A percentile compares a stretch with the other conserved stretches of the same genome.
These are phyloP conservation scores for Globisporangium emineosum DNA, from an alignment of 352 stramenopile genomes.

Conservation along the genomic window DNA sequence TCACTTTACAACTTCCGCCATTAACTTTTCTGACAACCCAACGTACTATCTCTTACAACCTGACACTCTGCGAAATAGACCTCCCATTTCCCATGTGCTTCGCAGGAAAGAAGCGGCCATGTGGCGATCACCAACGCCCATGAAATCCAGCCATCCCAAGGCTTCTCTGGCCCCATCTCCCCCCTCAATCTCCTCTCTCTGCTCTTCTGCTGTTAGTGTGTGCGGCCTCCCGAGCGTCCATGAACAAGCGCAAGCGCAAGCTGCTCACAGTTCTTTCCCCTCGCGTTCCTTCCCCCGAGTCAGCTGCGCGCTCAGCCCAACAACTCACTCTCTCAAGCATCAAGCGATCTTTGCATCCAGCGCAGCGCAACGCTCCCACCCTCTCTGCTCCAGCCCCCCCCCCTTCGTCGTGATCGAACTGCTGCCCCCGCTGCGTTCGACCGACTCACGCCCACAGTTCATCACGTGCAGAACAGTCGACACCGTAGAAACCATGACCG, in stretches of 20 bases:
- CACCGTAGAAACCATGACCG: constrained; percentile 13
- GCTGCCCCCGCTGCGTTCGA: constrained; percentile 1
- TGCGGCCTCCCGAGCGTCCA: too few species aligned
- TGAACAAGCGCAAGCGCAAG: too few species aligned
- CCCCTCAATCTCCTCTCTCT: neutral
- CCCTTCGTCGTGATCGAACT: constrained; percentile 1
- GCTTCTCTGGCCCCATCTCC: neutral
- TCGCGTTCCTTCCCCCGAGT: neutral
- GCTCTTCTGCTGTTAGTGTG: neutral
- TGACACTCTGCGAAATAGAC: neutral
- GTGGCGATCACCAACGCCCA: constrained; percentile 1
- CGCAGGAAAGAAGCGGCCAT: constrained; percentile 1
- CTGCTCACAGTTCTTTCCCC: neutral
- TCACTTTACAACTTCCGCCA: neutral
- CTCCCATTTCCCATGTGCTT: constrained; percentile 8
- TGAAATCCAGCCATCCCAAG: constrained; percentile 10
- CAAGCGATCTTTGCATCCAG: constrained; percentile 8
- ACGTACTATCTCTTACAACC: neutral
- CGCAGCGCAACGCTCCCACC: neutral
- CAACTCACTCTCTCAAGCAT: neutral
- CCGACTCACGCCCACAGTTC: constrained; percentile 8
- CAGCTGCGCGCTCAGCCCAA: constrained; percentile 7
- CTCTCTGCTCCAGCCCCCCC: neutral
- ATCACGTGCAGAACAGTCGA: constrained; percentile 18
- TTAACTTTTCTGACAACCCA: neutral